Percentiles rank a stretch among this genome's conserved stretches.
phyloP scores from a whole-genome alignment of 805 yeast genomes.

The Candida dajiaensis region DNA sequence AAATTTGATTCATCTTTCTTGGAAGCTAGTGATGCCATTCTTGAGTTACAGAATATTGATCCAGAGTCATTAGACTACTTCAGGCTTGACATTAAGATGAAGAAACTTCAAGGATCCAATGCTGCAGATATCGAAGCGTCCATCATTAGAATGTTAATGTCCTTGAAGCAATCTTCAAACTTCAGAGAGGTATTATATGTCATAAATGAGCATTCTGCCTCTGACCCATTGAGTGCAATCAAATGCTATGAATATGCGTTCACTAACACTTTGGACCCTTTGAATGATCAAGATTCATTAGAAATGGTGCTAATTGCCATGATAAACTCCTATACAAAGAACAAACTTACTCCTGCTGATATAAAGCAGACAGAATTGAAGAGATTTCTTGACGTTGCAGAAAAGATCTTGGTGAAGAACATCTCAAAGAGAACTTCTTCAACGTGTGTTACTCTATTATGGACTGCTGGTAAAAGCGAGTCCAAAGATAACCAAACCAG shows the following conservation, averaged over 20 bases:
- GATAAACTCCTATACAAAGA: constrained; percentile 24
- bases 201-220: constrained; percentile 24
- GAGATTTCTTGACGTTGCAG: constrained; percentile 23
- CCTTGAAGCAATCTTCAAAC: constrained; percentile 20
- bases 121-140: constrained; percentile 22
- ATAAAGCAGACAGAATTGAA: constrained; percentile 19
- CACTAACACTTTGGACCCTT: constrained; percentile 25
- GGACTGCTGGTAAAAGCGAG: constrained; percentile 32
- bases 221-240: constrained; percentile 23
- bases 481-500: constrained; percentile 20
- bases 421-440: constrained; percentile 27
- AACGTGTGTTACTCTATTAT: constrained; percentile 30
- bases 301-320: constrained; percentile 24
- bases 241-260: constrained; percentile 31
- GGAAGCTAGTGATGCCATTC: constrained; percentile 20
- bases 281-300: constrained; percentile 17
- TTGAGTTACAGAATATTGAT: constrained; percentile 22
- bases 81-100: constrained; percentile 22
- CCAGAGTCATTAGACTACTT: constrained; percentile 28
- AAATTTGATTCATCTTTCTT: constrained; percentile 10
- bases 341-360: constrained; percentile 20
- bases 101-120: constrained; percentile 10
- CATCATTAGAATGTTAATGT: constrained; percentile 31
- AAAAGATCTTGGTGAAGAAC: constrained; percentile 21
- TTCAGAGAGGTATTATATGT: constrained; percentile 22